A percentile compares a stretch with the other conserved stretches of the same genome.
phyloP scores from a whole-genome alignment of 2,329 filamentous ascomycete species.

The Colletotrichum orchidophilum region DNA sequence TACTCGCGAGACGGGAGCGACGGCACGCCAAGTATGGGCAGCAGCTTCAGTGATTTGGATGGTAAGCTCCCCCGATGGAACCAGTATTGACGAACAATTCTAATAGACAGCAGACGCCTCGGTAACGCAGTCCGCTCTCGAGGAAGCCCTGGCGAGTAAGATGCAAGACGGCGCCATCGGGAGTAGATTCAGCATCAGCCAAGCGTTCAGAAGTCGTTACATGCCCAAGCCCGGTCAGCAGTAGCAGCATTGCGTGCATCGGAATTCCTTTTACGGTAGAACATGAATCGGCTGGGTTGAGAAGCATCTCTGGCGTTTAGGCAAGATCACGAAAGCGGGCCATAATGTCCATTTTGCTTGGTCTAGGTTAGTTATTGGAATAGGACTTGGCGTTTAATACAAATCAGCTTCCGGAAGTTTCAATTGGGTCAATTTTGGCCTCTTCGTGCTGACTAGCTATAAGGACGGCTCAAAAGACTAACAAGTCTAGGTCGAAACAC shows the following conservation, averaged over 20 bases:
- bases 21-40: conserved; percentile 82
- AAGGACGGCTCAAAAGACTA: neutral
- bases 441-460: neutral
- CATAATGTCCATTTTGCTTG: conserved; percentile 8
- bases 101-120: conserved; percentile 68
- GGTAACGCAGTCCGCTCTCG: conserved; percentile 81
- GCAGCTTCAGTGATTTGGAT: conserved; percentile 87
- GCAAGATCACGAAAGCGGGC: conserved; percentile 25
- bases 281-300: conserved; percentile 5
- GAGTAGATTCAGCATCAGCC: conserved; percentile 75
- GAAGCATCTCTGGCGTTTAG: conserved; percentile 32
- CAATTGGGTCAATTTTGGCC: neutral
- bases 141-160: conserved; percentile 79
- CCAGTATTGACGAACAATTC: neutral
- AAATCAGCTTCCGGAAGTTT: neutral
- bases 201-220: conserved; percentile 72
- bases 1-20: conserved; percentile 72
- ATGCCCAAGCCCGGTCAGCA: conserved; percentile 44
- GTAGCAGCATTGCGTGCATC: conserved; percentile 16
- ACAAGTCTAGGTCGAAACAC: neutral
- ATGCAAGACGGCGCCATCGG: conserved; percentile 70
- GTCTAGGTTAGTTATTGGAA: neutral
- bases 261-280: neutral
- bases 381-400: conserved; percentile 2
- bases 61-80: conserved; percentile 54